phyloP scores from a whole-genome alignment of 140 eudicot genomes.

The Bidens hawaiensis region DNA sequence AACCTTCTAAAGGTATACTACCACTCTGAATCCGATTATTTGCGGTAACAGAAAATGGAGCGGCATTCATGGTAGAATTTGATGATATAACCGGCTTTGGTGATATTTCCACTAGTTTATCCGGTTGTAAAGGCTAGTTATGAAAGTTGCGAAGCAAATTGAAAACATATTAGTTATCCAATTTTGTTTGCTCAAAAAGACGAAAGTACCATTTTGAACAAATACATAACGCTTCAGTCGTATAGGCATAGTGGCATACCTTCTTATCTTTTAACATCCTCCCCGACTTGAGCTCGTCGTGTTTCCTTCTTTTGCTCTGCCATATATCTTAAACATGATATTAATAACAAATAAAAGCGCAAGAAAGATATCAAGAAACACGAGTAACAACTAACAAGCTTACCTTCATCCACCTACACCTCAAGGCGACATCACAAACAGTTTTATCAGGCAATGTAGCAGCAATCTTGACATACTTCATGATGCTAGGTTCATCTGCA shows the following conservation, averaged over 20 bases:
- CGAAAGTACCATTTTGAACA: background rate
- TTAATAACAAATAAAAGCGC: background rate
- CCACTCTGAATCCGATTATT: slow-evolving; percentile 41
- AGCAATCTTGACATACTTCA: slow-evolving; percentile 81
- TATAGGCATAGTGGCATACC: slow-evolving; percentile 38
- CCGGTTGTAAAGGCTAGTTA: slow-evolving; percentile 31
- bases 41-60: slow-evolving; percentile 42
- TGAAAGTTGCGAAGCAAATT: background rate
- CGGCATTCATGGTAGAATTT: slow-evolving; percentile 35
- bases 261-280: slow-evolving; percentile 65
- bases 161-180: background rate
- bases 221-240: background rate
- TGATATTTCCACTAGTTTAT: slow-evolving; percentile 41
- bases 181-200: background rate
- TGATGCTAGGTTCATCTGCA: slow-evolving; percentile 66
- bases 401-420: slow-evolving; percentile 91
- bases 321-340: slow-evolving; percentile 14
- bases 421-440: slow-evolving; percentile 91
- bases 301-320: slow-evolving; percentile 87
- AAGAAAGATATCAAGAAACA: background rate
- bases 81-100: slow-evolving; percentile 41
- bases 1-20: slow-evolving; percentile 43
- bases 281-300: slow-evolving; percentile 48
- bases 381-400: slow-evolving; percentile 27
- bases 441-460: slow-evolving; percentile 81